These are phyloP conservation scores for Irpex rosettiformis DNA, from an alignment of 1,284 basidiomycete genomes.

Conservation along the genomic window DNA sequence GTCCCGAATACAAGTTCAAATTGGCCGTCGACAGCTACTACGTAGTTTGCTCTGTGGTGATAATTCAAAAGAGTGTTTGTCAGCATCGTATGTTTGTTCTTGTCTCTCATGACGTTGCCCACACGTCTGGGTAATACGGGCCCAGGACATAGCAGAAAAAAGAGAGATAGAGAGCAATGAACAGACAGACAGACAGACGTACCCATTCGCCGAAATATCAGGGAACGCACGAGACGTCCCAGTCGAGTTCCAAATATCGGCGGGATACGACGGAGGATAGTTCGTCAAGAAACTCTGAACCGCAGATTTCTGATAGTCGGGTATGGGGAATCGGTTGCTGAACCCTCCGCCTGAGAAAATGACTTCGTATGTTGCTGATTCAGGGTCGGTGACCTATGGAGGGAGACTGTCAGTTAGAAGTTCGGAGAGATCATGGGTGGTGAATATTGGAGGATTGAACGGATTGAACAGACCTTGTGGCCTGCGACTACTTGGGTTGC, in stretches of 20 bases:
- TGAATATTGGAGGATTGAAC: too few relatives aligned
- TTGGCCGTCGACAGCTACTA: slow-evolving; percentile 42
- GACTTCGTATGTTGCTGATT: slow-evolving; percentile 21
- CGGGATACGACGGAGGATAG: slow-evolving; percentile 23
- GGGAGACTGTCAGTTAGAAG: slow-evolving; percentile 27
- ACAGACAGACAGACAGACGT: slow-evolving; percentile 1
- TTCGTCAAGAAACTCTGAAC: slow-evolving; percentile 31
- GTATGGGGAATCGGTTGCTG: slow-evolving; percentile 40
- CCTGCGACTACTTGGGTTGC: slow-evolving; percentile 53
- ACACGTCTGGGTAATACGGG: too few relatives aligned
- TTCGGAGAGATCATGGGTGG: background rate
- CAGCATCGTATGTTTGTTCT: slow-evolving; percentile 37
- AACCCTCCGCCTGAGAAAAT: slow-evolving; percentile 36
- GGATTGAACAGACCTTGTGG: slow-evolving; percentile 35
- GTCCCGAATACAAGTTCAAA: slow-evolving; percentile 39
- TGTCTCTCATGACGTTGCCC: too few relatives aligned
- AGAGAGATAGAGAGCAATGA: too few relatives aligned
- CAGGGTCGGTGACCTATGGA: slow-evolving; percentile 43
- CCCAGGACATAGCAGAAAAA: too few relatives aligned
- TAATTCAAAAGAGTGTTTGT: background rate
- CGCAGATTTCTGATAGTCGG: slow-evolving; percentile 35
- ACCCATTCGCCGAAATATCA: slow-evolving; percentile 28
- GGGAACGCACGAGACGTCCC: slow-evolving; percentile 32
- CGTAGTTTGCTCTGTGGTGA: slow-evolving; percentile 21
- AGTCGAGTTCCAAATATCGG: slow-evolving; percentile 26